Conservation (phyloP, 768 basidiomycete genomes). For the Rhodotorula paludigena region DNA sequence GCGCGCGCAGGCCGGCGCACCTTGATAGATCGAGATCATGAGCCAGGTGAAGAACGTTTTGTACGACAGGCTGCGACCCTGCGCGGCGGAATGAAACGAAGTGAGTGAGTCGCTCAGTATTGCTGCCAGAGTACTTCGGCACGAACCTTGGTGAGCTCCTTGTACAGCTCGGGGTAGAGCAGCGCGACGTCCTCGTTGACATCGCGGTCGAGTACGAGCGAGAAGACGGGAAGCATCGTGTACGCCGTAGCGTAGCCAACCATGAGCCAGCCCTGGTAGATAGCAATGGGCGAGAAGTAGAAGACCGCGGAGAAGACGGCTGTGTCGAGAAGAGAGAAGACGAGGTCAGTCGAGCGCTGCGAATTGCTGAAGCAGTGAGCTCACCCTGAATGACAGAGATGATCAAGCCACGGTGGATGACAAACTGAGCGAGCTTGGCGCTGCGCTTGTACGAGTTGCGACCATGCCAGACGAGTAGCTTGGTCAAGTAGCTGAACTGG, state of each 20-base stretch:
- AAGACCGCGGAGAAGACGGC: constrained; percentile 44
- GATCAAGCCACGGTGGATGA: constrained; percentile 77
- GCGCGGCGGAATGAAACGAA: constrained; percentile 6
- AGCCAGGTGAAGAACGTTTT: constrained; percentile 99
- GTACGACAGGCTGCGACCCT: constrained; percentile 90
- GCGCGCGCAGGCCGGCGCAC: constrained; percentile 49
- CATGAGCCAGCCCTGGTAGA: constrained; percentile 98
- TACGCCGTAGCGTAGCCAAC: constrained; percentile 59
- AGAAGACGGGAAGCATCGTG: constrained; percentile 98
- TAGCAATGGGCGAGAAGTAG: constrained; percentile 75
- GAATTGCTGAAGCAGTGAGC: constrained; percentile 54
- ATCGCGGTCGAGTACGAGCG: constrained; percentile 88
- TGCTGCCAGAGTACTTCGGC: neutral
- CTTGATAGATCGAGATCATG: constrained; percentile 97
- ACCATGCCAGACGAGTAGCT: constrained; percentile 96
- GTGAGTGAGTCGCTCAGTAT: neutral
- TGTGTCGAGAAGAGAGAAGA: neutral
- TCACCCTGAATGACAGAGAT: constrained; percentile 98
- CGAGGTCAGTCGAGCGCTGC: neutral
- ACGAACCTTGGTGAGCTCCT: constrained; percentile 87
- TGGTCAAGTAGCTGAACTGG: constrained; percentile 92
- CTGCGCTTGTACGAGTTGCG: constrained; percentile 97
- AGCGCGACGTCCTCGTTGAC: constrained; percentile 92
- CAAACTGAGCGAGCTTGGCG: constrained; percentile 95
- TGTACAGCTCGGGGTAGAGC: constrained; percentile 94